phyloP scores from a whole-genome alignment of 2,329 filamentous ascomycete species.

The Thielaviopsis euricoi region DNA sequence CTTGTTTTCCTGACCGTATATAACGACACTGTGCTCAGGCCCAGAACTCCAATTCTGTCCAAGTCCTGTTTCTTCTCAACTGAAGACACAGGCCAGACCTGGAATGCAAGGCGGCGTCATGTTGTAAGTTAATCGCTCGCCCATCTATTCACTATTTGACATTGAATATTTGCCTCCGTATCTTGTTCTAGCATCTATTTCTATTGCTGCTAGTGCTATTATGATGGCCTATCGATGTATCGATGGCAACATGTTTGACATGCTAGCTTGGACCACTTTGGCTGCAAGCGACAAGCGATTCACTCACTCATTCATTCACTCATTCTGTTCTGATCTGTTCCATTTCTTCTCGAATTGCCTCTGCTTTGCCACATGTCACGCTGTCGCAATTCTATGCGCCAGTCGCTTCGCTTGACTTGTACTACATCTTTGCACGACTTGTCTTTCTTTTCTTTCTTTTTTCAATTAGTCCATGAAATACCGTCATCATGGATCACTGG shows the following conservation, averaged over 20 bases:
- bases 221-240: neutral
- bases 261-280: neutral
- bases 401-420: too few species aligned
- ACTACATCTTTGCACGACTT: neutral
- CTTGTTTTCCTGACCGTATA: too few species aligned
- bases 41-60: neutral
- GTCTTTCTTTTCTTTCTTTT: neutral
- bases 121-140: constrained; percentile 4
- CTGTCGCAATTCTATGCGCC: too few species aligned
- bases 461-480: neutral
- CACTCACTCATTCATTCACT: neutral
- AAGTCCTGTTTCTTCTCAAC: neutral
- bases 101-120: neutral
- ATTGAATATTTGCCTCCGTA: too few species aligned
- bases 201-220: neutral
- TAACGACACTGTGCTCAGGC: too few species aligned
- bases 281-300: neutral
- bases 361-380: neutral
- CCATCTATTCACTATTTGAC: neutral
- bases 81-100: neutral
- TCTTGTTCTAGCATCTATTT: too few species aligned
- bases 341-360: neutral
- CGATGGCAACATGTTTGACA: neutral
- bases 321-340: neutral
- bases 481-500: constrained; percentile 7